Evolutionary conservation across 495 filamentous ascomycete genomes (phyloP).

Genomic region (Talaromyces wortmannii): DNA sequence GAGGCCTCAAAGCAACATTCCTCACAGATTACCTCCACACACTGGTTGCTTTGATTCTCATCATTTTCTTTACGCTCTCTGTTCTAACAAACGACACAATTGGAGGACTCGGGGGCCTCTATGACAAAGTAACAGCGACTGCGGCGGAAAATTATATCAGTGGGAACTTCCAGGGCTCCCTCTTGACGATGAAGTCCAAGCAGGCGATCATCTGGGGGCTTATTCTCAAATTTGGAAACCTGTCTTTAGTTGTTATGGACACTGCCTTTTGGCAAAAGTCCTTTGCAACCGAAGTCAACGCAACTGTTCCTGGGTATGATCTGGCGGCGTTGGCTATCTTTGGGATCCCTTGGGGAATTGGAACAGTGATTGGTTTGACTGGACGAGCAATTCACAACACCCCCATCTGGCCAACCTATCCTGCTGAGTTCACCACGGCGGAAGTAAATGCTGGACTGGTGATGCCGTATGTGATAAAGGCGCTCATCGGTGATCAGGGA

Average conservation of each 20-base stretch:
- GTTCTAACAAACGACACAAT: conserved; percentile 23
- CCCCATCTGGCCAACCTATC: conserved; percentile 45
- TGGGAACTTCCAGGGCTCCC: conserved; percentile 40
- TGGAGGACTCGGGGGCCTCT: conserved; percentile 26
- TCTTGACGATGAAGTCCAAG: conserved; percentile 45
- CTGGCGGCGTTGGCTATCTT: conserved; percentile 38
- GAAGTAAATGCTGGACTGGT: conserved; percentile 39
- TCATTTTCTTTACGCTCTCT: conserved; percentile 30
- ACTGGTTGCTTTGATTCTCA: conserved; percentile 27
- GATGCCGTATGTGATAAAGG: conserved; percentile 40
- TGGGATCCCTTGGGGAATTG: conserved; percentile 42
- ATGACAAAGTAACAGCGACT: conserved; percentile 26
- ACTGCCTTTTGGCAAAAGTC: conserved; percentile 49
- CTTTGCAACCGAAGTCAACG: conserved; percentile 34
- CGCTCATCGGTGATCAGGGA: conserved; percentile 39
- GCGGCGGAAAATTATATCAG: conserved; percentile 29
- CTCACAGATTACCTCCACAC: conserved; percentile 34
- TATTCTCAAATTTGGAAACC: conserved; percentile 40
- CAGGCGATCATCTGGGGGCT: conserved; percentile 42
- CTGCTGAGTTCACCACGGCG: conserved; percentile 30
- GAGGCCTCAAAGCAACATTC: conserved; percentile 34
- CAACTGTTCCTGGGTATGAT: conserved; percentile 37
- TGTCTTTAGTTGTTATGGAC: conserved; percentile 45
- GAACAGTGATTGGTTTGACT: conserved; percentile 41
- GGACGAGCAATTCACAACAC: conserved; percentile 39